Conservation (phyloP, 441 rosid genomes). For the Pelargonium citronellum region DNA sequence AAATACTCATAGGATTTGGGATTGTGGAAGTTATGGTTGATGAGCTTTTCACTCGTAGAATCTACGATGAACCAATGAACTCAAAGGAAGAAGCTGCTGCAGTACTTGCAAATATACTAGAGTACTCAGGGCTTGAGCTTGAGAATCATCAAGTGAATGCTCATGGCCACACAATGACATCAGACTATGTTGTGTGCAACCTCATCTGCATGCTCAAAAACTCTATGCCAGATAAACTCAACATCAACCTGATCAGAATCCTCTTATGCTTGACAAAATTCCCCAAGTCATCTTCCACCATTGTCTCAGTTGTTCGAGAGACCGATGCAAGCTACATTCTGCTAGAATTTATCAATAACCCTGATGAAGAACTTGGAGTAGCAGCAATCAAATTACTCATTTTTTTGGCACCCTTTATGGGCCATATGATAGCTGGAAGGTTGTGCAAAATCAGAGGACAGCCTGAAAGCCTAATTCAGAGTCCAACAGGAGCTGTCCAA, state of each 20-base stretch:
- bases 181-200: constrained; percentile 61
- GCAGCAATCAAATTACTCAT: constrained; percentile 65
- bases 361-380: constrained; percentile 56
- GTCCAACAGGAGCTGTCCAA: constrained; percentile 31
- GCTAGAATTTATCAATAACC: constrained; percentile 66
- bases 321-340: constrained; percentile 63
- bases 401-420: constrained; percentile 53
- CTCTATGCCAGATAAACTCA: constrained; percentile 63
- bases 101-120: constrained; percentile 68
- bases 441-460: constrained; percentile 74
- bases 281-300: constrained; percentile 43
- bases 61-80: constrained; percentile 50
- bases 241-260: constrained; percentile 59
- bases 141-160: constrained; percentile 47
- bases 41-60: constrained; percentile 56
- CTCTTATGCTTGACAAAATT: constrained; percentile 57
- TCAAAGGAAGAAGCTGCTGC: constrained; percentile 66
- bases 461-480: constrained; percentile 60
- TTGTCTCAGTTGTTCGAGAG: constrained; percentile 58
- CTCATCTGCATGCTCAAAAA: constrained; percentile 63
- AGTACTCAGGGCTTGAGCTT: constrained; percentile 53
- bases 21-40: constrained; percentile 54
- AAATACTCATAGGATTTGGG: constrained; percentile 52
- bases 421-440: constrained; percentile 60
- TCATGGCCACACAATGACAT: constrained; percentile 59